Conservation (phyloP, 768 basidiomycete species). For the Mrakia gelida region DNA sequence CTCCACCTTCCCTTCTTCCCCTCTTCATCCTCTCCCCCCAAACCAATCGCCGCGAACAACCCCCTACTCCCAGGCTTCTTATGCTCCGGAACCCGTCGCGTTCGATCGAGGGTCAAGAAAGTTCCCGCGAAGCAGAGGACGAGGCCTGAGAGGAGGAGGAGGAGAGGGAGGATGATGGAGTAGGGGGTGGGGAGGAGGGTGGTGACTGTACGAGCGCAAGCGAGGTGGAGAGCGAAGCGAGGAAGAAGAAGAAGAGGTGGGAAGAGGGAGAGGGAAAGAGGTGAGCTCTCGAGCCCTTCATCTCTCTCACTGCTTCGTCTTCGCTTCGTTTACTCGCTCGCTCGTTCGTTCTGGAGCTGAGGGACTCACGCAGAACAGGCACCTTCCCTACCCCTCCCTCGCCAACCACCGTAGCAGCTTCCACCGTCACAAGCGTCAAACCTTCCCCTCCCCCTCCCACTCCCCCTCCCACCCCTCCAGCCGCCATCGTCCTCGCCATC, state of each 20-base stretch:
- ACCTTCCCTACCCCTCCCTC: background rate
- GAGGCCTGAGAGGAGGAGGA: slow-evolving; percentile 2
- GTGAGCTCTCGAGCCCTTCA: background rate
- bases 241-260: background rate
- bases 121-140: background rate
- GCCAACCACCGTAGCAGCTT: background rate
- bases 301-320: no score
- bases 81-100: background rate
- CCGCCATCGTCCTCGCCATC: no score
- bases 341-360: no score
- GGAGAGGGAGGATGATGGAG: background rate
- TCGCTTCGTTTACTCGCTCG: no score
- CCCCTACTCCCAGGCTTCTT: background rate
- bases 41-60: no score
- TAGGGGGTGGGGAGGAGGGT: background rate
- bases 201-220: background rate
- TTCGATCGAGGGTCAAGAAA: background rate
- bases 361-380: background rate
- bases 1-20: background rate
- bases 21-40: no score
- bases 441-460: no score
- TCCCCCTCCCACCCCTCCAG: no score
- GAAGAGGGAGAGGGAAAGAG: background rate
- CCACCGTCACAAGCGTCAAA: background rate
- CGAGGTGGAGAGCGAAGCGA: background rate